These are phyloP conservation scores for Schizochytrium sp. DNA, from an alignment of 108 stramenopile species.

Conservation along the genomic window DNA sequence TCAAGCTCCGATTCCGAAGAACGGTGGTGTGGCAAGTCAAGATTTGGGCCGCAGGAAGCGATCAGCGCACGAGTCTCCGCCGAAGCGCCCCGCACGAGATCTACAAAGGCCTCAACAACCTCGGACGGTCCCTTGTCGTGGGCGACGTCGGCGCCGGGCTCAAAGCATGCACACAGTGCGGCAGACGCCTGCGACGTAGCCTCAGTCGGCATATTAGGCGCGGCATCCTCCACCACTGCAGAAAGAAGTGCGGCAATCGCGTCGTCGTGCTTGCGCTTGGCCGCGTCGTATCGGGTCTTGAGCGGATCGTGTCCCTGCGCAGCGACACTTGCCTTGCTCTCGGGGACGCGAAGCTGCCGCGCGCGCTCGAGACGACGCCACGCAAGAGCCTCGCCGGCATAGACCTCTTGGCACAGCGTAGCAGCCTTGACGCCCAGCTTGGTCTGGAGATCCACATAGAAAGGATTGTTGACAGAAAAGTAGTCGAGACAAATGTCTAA, in stretches of 20 bases:
- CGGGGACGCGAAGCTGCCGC: too few species aligned
- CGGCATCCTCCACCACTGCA: background rate
- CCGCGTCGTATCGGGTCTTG: background rate
- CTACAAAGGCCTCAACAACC: background rate
- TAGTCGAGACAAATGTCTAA: conserved; percentile 3
- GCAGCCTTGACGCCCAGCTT: background rate
- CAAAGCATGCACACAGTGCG: too few species aligned
- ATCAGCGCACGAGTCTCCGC: background rate
- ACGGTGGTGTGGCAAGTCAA: conserved; percentile 10
- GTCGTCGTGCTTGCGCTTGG: background rate
- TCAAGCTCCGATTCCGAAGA: background rate
- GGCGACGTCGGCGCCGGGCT: too few species aligned
- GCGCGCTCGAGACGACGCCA: too few species aligned
- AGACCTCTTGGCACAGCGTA: background rate
- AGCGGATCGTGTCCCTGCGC: background rate
- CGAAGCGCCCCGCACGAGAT: background rate
- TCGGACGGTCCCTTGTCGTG: background rate
- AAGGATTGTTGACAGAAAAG: conserved; percentile 14
- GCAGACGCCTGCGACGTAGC: too few species aligned
- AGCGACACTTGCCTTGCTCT: too few species aligned
- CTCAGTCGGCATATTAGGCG: background rate
- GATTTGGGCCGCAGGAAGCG: background rate
- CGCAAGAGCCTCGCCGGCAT: background rate
- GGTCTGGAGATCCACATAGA: background rate
- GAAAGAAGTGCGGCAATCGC: background rate